phyloP scores from a whole-genome alignment of 352 stramenopile species.

The Aphanomyces cochlioides region DNA sequence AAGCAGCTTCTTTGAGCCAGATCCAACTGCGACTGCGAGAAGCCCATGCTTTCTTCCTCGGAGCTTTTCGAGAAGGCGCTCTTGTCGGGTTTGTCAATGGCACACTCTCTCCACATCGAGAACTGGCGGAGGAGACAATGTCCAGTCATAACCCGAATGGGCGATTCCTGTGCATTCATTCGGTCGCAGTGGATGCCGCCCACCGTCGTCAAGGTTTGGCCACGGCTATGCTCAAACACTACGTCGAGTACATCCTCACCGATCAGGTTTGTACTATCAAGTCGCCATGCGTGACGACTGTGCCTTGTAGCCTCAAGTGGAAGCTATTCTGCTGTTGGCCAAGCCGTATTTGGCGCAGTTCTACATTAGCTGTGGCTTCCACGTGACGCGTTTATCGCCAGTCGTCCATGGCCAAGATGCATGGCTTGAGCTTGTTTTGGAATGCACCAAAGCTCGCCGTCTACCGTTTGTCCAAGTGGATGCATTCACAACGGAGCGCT shows the following conservation, averaged over 20 bases:
- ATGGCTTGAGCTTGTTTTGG: conserved; percentile 77
- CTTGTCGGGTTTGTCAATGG: conserved; percentile 89
- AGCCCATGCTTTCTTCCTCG: conserved; percentile 70
- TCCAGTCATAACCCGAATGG: conserved; percentile 68
- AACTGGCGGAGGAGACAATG: conserved; percentile 73
- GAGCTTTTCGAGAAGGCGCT: conserved; percentile 29
- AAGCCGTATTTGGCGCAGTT: conserved; percentile 83
- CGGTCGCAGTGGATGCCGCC: conserved; percentile 67
- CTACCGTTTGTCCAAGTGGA: conserved; percentile 56
- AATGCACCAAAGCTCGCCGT: conserved; percentile 40
- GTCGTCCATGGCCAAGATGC: conserved; percentile 78
- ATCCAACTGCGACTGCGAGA: conserved; percentile 84
- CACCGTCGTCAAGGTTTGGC: conserved; percentile 70
- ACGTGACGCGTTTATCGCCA: conserved; percentile 51
- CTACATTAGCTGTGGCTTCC: conserved; percentile 82
- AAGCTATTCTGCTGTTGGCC: conserved; percentile 71
- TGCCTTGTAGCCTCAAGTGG: conserved; percentile 42
- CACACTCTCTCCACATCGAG: conserved; percentile 54
- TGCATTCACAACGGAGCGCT: conserved; percentile 56
- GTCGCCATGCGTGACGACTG: no score
- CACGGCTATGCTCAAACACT: conserved; percentile 75
- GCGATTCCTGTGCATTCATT: conserved; percentile 85
- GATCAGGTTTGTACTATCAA: conserved; percentile 29
- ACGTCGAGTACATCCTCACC: conserved; percentile 50
- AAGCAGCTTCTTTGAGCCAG: conserved; percentile 71